Evolutionary conservation across 495 filamentous ascomycete species (phyloP).

Genomic region (Penicillium cinerascens): DNA sequence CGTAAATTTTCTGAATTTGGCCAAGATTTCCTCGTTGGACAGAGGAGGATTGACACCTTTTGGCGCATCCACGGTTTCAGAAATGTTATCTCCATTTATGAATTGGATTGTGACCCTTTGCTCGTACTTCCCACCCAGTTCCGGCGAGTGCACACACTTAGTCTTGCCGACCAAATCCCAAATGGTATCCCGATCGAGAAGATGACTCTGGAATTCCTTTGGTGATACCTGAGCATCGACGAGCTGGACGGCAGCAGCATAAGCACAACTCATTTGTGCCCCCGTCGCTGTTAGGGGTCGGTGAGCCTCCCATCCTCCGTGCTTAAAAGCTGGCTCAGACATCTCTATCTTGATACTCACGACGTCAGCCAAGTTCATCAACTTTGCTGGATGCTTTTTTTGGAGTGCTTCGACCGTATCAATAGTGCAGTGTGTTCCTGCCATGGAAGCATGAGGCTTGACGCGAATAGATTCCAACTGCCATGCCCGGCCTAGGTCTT

Average conservation of each 20-base stretch:
- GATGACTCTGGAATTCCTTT: constrained; percentile 26
- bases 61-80: background rate
- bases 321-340: constrained; percentile 28
- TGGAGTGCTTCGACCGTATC: constrained; percentile 29
- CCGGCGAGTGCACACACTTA: constrained; percentile 17
- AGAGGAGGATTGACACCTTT: background rate
- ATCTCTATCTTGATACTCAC: constrained; percentile 29
- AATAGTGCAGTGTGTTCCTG: constrained; percentile 29
- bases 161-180: constrained; percentile 37
- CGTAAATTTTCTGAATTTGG: too few species aligned
- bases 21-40: too few species aligned
- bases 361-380: constrained; percentile 13
- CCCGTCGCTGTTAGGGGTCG: constrained; percentile 36
- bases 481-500: constrained; percentile 38
- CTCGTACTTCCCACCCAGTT: too few species aligned
- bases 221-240: constrained; percentile 37
- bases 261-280: constrained; percentile 43
- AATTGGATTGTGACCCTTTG: too few species aligned
- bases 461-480: constrained; percentile 33
- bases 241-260: constrained; percentile 39
- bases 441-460: constrained; percentile 42
- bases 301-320: constrained; percentile 36
- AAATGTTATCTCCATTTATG: too few species aligned
- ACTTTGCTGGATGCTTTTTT: constrained; percentile 20
- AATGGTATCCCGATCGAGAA: constrained; percentile 36